Evolutionary conservation across 2,329 filamentous ascomycete species (phyloP).

Genomic region (Cladosporium colombiae): DNA sequence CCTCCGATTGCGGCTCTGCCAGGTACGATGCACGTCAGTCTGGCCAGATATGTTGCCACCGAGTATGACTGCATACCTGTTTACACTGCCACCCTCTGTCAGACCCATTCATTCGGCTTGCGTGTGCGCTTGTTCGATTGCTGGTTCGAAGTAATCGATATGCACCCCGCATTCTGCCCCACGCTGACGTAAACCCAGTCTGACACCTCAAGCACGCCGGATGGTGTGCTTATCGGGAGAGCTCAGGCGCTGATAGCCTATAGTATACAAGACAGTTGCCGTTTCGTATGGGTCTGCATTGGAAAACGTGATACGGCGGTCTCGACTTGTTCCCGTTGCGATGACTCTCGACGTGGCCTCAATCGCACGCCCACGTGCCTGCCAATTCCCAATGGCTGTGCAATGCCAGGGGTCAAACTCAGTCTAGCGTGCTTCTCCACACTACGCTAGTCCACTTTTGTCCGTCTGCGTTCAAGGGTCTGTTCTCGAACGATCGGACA

Average conservation of each 20-base stretch:
- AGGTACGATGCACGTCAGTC: constrained; percentile 8
- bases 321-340: background rate
- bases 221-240: background rate
- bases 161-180: constrained; percentile 2
- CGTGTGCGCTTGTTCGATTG: background rate
- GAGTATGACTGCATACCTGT: background rate
- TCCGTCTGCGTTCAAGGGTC: background rate
- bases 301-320: background rate
- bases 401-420: background rate
- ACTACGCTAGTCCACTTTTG: background rate
- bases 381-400: background rate
- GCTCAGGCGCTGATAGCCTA: background rate
- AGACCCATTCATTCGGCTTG: background rate
- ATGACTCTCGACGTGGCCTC: background rate
- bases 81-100: background rate
- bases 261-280: background rate
- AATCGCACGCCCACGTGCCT: background rate
- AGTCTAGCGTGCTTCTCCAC: background rate
- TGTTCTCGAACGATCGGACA: background rate
- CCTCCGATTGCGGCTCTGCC: background rate
- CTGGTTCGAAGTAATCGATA: background rate
- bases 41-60: background rate
- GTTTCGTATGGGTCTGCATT: background rate
- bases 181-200: constrained; percentile 2
- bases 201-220: background rate